A percentile compares a stretch with the other conserved stretches of the same genome.
These are phyloP conservation scores for Geranium brycei DNA, from an alignment of 345 rosid species.

Conservation along the genomic window DNA sequence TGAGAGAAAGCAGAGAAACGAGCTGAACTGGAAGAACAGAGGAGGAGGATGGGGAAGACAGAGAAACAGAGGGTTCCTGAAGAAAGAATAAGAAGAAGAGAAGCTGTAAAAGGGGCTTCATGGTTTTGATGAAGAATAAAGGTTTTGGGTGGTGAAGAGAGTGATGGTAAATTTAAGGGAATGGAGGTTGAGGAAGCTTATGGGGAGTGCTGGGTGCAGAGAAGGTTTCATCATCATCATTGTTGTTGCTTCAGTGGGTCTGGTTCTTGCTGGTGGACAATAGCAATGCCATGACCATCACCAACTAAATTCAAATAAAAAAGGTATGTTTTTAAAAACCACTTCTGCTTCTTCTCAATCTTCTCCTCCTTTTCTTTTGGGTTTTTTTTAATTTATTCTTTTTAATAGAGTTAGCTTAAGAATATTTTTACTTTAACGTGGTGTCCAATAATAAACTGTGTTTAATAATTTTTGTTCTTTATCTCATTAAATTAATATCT, in stretches of 20 bases:
- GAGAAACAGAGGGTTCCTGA: conserved; percentile 5
- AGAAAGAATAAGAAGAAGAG: conserved; percentile 18
- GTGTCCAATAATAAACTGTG: no score
- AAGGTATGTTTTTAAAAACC: background rate
- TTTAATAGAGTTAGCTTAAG: conserved; percentile 7
- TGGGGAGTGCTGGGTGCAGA: conserved; percentile 21
- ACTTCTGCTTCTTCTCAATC: background rate
- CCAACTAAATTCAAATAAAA: background rate
- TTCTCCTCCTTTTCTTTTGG: background rate
- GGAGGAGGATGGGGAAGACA: conserved; percentile 16
- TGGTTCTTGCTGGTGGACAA: no score
- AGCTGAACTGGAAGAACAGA: conserved; percentile 40
- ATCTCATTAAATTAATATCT: no score
- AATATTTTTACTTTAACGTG: no score
- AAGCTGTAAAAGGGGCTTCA: background rate
- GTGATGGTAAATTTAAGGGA: conserved; percentile 30
- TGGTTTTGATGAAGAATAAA: conserved; percentile 14
- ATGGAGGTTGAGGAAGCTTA: conserved; percentile 24
- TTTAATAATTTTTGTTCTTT: no score
- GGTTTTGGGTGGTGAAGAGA: conserved; percentile 30
- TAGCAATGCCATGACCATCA: no score
- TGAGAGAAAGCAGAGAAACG: conserved; percentile 54
- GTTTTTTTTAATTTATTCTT: background rate
- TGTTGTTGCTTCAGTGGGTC: conserved; percentile 7
- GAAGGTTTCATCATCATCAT: conserved; percentile 35